Conservation (phyloP, 2,329 filamentous ascomycete species). For the Cryphonectria nitschkei region DNA sequence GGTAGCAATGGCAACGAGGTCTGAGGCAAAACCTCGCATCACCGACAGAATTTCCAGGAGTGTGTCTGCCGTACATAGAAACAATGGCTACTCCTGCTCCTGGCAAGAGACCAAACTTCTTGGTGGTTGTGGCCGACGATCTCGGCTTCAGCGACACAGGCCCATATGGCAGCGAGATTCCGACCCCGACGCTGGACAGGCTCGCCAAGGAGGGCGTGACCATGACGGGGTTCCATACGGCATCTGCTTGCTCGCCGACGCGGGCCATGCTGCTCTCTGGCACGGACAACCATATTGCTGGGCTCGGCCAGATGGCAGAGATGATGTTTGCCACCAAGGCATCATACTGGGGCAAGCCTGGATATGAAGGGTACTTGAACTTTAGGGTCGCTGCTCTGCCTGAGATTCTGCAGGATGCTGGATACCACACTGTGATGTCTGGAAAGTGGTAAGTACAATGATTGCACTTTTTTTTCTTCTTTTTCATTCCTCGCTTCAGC, state of each 20-base stretch:
- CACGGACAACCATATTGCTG: conserved; percentile 58
- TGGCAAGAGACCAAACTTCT: conserved; percentile 34
- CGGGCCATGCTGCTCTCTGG: conserved; percentile 64
- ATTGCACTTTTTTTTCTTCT: too few relatives aligned
- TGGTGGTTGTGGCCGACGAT: conserved; percentile 37
- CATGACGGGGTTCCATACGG: conserved; percentile 62
- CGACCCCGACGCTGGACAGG: conserved; percentile 59
- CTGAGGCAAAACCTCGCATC: background rate
- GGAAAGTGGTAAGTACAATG: conserved; percentile 32
- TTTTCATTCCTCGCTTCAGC: background rate
- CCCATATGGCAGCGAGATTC: conserved; percentile 59
- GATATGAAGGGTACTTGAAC: conserved; percentile 40
- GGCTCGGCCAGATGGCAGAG: conserved; percentile 59
- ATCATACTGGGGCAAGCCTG: conserved; percentile 30
- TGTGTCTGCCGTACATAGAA: too few relatives aligned
- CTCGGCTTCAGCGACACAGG: conserved; percentile 35
- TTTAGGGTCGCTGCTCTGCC: conserved; percentile 35
- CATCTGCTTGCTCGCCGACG: conserved; percentile 61
- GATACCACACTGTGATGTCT: conserved; percentile 38
- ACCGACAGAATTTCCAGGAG: background rate
- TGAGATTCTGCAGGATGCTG: conserved; percentile 37
- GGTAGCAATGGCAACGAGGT: background rate
- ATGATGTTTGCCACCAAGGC: conserved; percentile 38
- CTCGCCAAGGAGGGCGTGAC: conserved; percentile 52
- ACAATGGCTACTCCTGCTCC: background rate